phyloP scores from a whole-genome alignment of 257 asterid species.

The Euphrasia confusa region DNA sequence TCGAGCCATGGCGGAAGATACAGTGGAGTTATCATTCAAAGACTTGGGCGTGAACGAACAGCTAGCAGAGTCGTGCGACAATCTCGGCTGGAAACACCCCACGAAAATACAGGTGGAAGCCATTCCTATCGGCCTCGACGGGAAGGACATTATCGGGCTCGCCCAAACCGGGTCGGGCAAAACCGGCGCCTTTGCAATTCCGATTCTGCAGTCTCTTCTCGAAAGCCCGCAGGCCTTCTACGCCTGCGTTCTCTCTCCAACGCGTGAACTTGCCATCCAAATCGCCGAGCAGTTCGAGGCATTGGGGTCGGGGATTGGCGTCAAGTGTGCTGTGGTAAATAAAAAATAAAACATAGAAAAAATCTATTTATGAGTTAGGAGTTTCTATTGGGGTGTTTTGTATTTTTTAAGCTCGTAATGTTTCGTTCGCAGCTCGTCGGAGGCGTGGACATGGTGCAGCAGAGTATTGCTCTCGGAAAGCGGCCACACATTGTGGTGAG shows the following conservation, averaged over 20 bases:
- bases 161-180: constrained; percentile 98
- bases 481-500: constrained; percentile 90
- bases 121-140: constrained; percentile 47
- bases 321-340: constrained; percentile 67
- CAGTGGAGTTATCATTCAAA: constrained; percentile 43
- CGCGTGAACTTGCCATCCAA: constrained; percentile 77
- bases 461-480: constrained; percentile 65
- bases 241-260: constrained; percentile 88
- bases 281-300: constrained; percentile 88
- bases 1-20: constrained; percentile 31
- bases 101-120: constrained; percentile 57
- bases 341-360: not conserved
- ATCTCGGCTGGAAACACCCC: constrained; percentile 71
- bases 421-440: constrained; percentile 61
- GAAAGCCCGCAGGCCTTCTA: constrained; percentile 74
- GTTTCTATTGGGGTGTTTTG: constrained; percentile 1
- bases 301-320: constrained; percentile 70
- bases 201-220: constrained; percentile 70
- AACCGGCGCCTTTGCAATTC: constrained; percentile 92
- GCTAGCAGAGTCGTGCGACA: constrained; percentile 68
- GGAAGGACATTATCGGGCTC: constrained; percentile 69
- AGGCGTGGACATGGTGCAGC: constrained; percentile 57
- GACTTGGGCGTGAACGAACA: constrained; percentile 73
- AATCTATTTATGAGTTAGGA: not conserved
- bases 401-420: not conserved